A percentile compares a stretch with the other conserved stretches of the same genome.
Evolutionary conservation across 1,284 basidiomycete genomes (phyloP).

Genomic region (Microbotryum scabiosae): DNA sequence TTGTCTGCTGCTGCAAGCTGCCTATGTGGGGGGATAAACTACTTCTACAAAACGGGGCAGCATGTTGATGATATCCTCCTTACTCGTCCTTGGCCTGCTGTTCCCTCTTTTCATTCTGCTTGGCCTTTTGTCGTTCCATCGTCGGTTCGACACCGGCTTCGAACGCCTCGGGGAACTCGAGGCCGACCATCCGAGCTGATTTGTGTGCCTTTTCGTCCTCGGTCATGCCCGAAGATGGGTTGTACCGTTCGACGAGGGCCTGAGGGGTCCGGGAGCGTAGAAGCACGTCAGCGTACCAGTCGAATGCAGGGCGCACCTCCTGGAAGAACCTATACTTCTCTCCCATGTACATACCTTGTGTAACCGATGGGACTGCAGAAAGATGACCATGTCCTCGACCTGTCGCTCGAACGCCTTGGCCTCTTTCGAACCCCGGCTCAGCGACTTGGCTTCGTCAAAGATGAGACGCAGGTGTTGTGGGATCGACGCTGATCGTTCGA

Average conservation of each 20-base stretch:
- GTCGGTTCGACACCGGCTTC: conserved; percentile 9
- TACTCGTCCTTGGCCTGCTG: too few species aligned
- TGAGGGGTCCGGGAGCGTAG: neutral
- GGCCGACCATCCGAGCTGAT: conserved; percentile 25
- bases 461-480: conserved; percentile 15
- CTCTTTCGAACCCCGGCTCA: conserved; percentile 2
- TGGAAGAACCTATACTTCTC: neutral
- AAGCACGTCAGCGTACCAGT: neutral
- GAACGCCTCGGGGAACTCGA: conserved; percentile 19
- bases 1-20: too few species aligned
- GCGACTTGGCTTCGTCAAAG: conserved; percentile 15
- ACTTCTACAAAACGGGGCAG: too few species aligned
- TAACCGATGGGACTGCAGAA: conserved; percentile 18
- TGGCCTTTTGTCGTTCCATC: conserved; percentile 1
- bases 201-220: conserved; percentile 23
- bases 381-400: conserved; percentile 27
- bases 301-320: neutral
- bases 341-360: conserved; percentile 20
- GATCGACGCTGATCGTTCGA: conserved; percentile 19
- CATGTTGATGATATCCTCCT: too few species aligned
- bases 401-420: conserved; percentile 9
- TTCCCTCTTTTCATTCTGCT: too few species aligned
- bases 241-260: conserved; percentile 31
- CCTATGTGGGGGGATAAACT: too few species aligned
- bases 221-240: conserved; percentile 25